A percentile compares a stretch with the other conserved stretches of the same genome.
These are phyloP conservation scores for Xerocomus spinulosus DNA, from an alignment of 768 basidiomycete genomes.

Conservation along the genomic window DNA sequence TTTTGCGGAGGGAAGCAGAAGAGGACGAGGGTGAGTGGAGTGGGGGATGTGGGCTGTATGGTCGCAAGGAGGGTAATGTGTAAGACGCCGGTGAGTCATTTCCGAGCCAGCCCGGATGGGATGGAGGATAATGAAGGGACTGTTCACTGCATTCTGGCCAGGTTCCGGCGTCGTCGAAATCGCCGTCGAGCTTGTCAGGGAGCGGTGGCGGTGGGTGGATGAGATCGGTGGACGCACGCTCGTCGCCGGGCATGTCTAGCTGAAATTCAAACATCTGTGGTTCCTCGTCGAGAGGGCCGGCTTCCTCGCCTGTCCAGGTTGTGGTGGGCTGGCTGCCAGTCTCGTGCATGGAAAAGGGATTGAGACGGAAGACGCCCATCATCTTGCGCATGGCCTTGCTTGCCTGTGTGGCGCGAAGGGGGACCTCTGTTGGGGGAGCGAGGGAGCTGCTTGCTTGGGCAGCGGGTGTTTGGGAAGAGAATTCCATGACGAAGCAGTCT, in stretches of 20 bases:
- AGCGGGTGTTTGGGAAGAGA: conserved; percentile 26
- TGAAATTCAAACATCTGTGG: conserved; percentile 67
- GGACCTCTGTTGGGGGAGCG: conserved; percentile 60
- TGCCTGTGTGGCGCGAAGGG: conserved; percentile 72
- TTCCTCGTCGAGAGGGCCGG: conserved; percentile 56
- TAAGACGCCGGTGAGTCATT: conserved; percentile 27
- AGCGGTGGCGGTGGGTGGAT: conserved; percentile 10
- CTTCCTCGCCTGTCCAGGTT: conserved; percentile 47
- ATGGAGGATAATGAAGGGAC: conserved; percentile 16
- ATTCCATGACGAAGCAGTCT: conserved; percentile 35
- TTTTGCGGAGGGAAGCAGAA: conserved; percentile 24
- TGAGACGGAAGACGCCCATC: conserved; percentile 76
- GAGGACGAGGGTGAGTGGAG: conserved; percentile 29
- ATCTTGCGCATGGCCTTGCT: conserved; percentile 63
- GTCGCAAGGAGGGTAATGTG: conserved; percentile 27
- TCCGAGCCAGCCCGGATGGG: conserved; percentile 28
- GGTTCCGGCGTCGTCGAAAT: conserved; percentile 14
- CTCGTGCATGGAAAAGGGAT: conserved; percentile 69
- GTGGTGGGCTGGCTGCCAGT: conserved; percentile 38
- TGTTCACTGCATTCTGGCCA: conserved; percentile 25
- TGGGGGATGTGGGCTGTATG: conserved; percentile 23
- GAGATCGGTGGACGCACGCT: conserved; percentile 18
- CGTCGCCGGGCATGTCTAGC: conserved; percentile 36
- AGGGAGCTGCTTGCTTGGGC: conserved; percentile 36
- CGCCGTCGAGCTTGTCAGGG: conserved; percentile 9